phyloP scores from a whole-genome alignment of 345 rosid genomes.

The Chamaenerion angustifolium region DNA sequence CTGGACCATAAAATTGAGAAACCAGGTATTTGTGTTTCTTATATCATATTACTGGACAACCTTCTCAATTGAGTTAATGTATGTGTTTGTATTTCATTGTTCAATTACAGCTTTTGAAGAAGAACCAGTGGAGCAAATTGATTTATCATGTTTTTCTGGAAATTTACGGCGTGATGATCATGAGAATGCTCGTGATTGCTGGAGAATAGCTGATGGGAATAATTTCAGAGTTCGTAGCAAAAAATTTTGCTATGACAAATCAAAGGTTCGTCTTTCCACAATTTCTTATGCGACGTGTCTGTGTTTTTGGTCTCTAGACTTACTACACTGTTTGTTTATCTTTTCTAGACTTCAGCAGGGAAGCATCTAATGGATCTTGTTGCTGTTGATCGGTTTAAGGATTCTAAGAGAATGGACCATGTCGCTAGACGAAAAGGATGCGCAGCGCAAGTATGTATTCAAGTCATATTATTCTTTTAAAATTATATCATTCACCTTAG shows the following conservation, averaged over 20 bases:
- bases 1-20: conserved; percentile 41
- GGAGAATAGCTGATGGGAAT: conserved; percentile 77
- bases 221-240: conserved; percentile 93
- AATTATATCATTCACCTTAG: not conserved
- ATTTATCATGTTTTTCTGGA: conserved; percentile 74
- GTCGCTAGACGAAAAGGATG: conserved; percentile 85
- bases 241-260: conserved; percentile 72
- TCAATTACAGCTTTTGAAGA: conserved; percentile 45
- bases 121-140: conserved; percentile 60
- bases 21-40: conserved; percentile 32
- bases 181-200: conserved; percentile 81
- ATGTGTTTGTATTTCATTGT: conserved; percentile 5
- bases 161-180: conserved; percentile 68
- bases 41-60: not conserved
- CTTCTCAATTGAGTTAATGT: not conserved
- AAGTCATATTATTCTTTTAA: conserved; percentile 5
- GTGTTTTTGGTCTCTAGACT: conserved; percentile 3
- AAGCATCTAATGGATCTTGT: conserved; percentile 96
- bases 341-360: conserved; percentile 70
- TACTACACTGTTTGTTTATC: not conserved
- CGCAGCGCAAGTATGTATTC: conserved; percentile 68
- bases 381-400: conserved; percentile 99
- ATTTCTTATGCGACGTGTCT: conserved; percentile 4
- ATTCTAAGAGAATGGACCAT: too few relatives aligned
- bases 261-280: conserved; percentile 42